A percentile compares a stretch with the other conserved stretches of the same genome.
phyloP scores from a whole-genome alignment of 2,329 filamentous ascomycete species.

The Neofusicoccum cordaticola region DNA sequence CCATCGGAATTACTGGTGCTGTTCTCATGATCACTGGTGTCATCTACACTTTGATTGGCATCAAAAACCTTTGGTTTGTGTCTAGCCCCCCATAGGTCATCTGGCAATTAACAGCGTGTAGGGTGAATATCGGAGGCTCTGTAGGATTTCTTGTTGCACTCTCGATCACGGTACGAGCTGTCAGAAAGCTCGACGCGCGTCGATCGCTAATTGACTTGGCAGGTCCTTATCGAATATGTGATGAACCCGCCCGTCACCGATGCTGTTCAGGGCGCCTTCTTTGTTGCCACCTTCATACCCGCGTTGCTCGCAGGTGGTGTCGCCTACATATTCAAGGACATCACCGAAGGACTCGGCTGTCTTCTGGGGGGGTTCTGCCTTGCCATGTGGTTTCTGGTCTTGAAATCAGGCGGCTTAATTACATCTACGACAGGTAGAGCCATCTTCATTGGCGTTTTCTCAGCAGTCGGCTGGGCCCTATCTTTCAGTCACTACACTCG shows the following conservation, averaged over 20 bases:
- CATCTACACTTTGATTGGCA: constrained; percentile 71
- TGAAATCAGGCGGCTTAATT: constrained; percentile 74
- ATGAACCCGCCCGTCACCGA: constrained; percentile 75
- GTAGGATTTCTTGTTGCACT: constrained; percentile 70
- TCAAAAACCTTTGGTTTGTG: constrained; percentile 67
- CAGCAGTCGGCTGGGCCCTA: constrained; percentile 64
- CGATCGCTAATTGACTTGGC: constrained; percentile 20
- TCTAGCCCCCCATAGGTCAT: neutral
- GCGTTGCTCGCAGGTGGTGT: constrained; percentile 71
- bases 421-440: constrained; percentile 60
- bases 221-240: constrained; percentile 77
- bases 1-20: constrained; percentile 73
- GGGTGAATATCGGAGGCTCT: constrained; percentile 55
- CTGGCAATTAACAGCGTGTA: constrained; percentile 24
- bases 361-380: constrained; percentile 82
- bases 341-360: constrained; percentile 82
- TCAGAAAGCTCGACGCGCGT: constrained; percentile 21
- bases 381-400: constrained; percentile 84
- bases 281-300: constrained; percentile 72
- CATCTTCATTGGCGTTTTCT: constrained; percentile 74
- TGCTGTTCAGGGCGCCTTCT: constrained; percentile 79
- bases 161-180: constrained; percentile 59
- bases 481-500: constrained; percentile 69
- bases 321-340: constrained; percentile 75
- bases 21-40: constrained; percentile 72